phyloP scores from a whole-genome alignment of 2,329 filamentous ascomycete genomes.

The Diaporthe sp. region DNA sequence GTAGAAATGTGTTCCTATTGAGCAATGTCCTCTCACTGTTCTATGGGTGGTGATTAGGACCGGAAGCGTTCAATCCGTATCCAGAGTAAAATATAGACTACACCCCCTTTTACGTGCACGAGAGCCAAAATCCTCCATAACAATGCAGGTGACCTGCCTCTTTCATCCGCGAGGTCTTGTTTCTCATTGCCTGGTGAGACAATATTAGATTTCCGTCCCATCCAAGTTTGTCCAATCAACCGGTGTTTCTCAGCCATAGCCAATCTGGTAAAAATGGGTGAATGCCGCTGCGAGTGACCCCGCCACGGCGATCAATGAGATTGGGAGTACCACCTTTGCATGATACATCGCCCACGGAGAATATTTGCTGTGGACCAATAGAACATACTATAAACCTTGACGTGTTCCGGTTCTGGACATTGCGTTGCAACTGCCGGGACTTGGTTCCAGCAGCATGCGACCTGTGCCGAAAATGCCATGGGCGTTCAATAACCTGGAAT shows the following conservation, averaged over 20 bases:
- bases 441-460: background rate
- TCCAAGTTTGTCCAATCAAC: background rate
- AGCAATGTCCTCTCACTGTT: background rate
- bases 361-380: background rate
- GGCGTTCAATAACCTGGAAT: background rate
- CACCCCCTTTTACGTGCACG: background rate
- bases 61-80: background rate
- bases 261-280: slow-evolving; percentile 26
- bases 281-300: background rate
- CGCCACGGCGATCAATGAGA: background rate
- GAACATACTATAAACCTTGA: background rate
- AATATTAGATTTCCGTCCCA: too few relatives aligned
- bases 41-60: background rate
- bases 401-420: slow-evolving; percentile 1
- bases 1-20: background rate
- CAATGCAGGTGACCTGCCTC: background rate
- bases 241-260: background rate
- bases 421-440: background rate
- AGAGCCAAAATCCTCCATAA: too few relatives aligned
- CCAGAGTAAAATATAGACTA: background rate
- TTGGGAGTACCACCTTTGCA: background rate
- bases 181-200: background rate
- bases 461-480: background rate
- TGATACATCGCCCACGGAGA: background rate
- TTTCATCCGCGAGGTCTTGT: background rate